These are phyloP conservation scores for Elaphomyces granulatus DNA, from an alignment of 495 filamentous ascomycete genomes.

Conservation along the genomic window DNA sequence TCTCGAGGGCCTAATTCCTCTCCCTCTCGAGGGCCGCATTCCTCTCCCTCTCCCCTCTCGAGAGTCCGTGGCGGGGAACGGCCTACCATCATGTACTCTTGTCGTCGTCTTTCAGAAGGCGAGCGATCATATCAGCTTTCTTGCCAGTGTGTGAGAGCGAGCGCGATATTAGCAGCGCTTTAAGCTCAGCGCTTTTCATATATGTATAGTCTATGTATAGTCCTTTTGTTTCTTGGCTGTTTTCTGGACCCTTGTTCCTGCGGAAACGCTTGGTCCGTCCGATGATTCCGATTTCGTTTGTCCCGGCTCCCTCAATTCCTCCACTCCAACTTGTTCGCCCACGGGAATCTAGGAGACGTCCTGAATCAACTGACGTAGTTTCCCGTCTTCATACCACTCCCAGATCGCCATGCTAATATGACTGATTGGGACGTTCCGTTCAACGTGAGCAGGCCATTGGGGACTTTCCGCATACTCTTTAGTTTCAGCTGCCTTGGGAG, in stretches of 20 bases:
- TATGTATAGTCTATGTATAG: too few relatives aligned
- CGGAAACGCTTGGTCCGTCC: not conserved
- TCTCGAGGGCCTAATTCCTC: too few relatives aligned
- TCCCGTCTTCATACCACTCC: not conserved
- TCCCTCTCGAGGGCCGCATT: too few relatives aligned
- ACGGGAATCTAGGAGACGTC: not conserved
- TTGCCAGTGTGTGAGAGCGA: too few relatives aligned
- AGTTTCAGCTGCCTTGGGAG: not conserved
- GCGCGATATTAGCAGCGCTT: too few relatives aligned
- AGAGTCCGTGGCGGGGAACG: too few relatives aligned
- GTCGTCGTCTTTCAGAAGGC: too few relatives aligned
- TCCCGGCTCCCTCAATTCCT: not conserved
- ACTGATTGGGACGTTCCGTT: not conserved
- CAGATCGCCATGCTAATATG: not conserved
- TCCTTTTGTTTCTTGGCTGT: too few relatives aligned
- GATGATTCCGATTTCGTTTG: not conserved
- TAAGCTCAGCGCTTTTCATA: too few relatives aligned
- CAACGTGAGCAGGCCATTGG: not conserved
- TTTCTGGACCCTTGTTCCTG: not conserved
- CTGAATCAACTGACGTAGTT: not conserved
- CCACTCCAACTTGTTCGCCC: not conserved
- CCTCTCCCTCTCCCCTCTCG: too few relatives aligned
- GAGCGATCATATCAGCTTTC: too few relatives aligned
- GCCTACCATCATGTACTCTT: too few relatives aligned
- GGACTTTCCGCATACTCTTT: not conserved